A percentile compares a stretch with the other conserved stretches of the same genome.
phyloP scores from a whole-genome alignment of 352 stramenopile species.

The Phytophthora melonis region DNA sequence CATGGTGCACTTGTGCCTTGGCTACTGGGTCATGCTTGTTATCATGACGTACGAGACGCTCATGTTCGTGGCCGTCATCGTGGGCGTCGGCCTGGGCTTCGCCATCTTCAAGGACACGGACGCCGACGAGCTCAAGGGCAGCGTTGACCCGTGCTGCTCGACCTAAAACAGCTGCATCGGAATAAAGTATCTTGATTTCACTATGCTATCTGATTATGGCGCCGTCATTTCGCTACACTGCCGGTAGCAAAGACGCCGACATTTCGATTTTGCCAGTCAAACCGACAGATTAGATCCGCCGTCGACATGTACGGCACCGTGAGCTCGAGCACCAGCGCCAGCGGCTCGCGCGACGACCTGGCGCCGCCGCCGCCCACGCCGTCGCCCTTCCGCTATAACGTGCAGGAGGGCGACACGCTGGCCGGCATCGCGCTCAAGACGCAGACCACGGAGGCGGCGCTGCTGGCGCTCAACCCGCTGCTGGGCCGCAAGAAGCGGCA shows the following conservation, averaged over 20 bases:
- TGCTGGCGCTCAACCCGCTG: conserved; percentile 79
- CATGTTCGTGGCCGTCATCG: conserved; percentile 81
- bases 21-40: conserved; percentile 88
- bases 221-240: conserved; percentile 12
- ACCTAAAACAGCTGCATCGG: conserved; percentile 45
- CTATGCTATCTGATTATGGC: conserved; percentile 7
- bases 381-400: conserved; percentile 80
- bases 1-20: conserved; percentile 80
- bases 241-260: conserved; percentile 2
- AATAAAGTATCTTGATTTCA: conserved; percentile 6
- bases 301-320: conserved; percentile 64
- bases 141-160: conserved; percentile 83
- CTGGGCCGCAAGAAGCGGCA: conserved; percentile 54
- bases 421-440: conserved; percentile 70
- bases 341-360: conserved; percentile 38
- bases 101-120: conserved; percentile 88
- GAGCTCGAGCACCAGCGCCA: conserved; percentile 34
- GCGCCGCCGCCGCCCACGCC: conserved; percentile 41
- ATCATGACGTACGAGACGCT: conserved; percentile 89
- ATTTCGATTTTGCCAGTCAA: conserved; percentile 25
- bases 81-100: conserved; percentile 79
- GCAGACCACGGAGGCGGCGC: conserved; percentile 59
- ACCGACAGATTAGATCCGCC: conserved; percentile 8
- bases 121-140: conserved; percentile 67
- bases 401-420: conserved; percentile 73